phyloP scores from a whole-genome alignment of 2,329 filamentous ascomycete genomes.

The Xylaria sp. region DNA sequence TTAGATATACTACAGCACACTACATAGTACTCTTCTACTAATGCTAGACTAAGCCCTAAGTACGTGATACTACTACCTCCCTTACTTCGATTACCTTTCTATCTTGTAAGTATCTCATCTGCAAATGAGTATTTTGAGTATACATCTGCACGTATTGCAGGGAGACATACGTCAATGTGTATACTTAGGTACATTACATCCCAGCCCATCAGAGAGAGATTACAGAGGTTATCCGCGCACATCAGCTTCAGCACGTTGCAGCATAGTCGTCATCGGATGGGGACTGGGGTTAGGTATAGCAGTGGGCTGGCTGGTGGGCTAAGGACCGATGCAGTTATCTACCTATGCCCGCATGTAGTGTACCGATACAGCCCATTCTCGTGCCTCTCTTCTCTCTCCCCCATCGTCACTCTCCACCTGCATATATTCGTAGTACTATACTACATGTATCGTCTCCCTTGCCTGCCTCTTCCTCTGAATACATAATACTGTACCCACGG shows the following conservation, averaged over 20 bases:
- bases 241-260: constrained; percentile 1
- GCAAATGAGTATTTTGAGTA: neutral
- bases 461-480: neutral
- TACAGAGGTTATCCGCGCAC: constrained; percentile 11
- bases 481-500: neutral
- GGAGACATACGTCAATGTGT: neutral
- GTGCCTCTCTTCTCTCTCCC: neutral
- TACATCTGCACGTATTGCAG: neutral
- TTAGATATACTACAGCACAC: neutral
- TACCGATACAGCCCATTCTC: neutral
- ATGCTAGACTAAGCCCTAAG: neutral
- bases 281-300: neutral
- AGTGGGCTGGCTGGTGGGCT: neutral
- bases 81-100: neutral
- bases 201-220: neutral
- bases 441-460: neutral
- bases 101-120: no score
- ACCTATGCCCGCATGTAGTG: neutral
- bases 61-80: neutral
- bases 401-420: neutral
- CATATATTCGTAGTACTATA: neutral
- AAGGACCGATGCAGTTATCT: constrained; percentile 11
- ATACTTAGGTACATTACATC: neutral
- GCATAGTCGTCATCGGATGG: neutral
- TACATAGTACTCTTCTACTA: neutral